These are phyloP conservation scores for Aspergillus haitiensis DNA, from an alignment of 495 filamentous ascomycete species.

Conservation along the genomic window DNA sequence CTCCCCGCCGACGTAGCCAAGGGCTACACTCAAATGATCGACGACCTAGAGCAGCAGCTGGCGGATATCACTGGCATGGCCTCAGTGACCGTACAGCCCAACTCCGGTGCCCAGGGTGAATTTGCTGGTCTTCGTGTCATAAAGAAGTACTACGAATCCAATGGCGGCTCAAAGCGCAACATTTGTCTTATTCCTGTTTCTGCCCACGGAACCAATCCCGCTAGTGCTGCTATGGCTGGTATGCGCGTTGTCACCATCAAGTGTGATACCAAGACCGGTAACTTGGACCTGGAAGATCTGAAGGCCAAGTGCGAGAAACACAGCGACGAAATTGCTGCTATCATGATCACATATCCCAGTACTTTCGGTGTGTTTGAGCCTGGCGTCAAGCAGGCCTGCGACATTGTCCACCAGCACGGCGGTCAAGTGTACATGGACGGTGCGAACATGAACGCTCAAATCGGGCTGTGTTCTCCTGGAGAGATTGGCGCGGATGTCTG, in stretches of 20 bases:
- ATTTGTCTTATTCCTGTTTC: slow-evolving; percentile 97
- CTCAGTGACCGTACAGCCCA: slow-evolving; percentile 87
- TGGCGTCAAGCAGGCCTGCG: slow-evolving; percentile 79
- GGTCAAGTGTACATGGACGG: slow-evolving; percentile 99
- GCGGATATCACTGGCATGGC: slow-evolving; percentile 89
- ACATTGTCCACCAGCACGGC: slow-evolving; percentile 82
- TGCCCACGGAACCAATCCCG: slow-evolving; percentile 96
- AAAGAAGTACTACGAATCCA: slow-evolving; percentile 76
- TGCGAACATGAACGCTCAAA: slow-evolving; percentile 99
- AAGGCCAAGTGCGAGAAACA: slow-evolving; percentile 86
- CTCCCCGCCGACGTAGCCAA: slow-evolving; percentile 59
- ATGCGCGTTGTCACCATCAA: slow-evolving; percentile 96
- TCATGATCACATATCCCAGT: slow-evolving; percentile 99
- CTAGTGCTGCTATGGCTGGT: slow-evolving; percentile 94
- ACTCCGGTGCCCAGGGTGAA: slow-evolving; percentile 96
- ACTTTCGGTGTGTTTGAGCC: slow-evolving; percentile 98
- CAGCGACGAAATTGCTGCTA: slow-evolving; percentile 80
- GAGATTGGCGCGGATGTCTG: slow-evolving; percentile 98
- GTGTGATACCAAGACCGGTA: slow-evolving; percentile 84
- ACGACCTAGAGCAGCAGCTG: slow-evolving; percentile 73
- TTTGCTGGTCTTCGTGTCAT: slow-evolving; percentile 94
- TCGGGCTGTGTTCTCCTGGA: slow-evolving; percentile 93
- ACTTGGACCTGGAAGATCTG: slow-evolving; percentile 85
- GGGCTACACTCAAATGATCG: slow-evolving; percentile 70
- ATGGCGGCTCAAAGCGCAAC: slow-evolving; percentile 69